Evolutionary conservation across 768 basidiomycete genomes (phyloP), one percentile per base, ranked within the genome.

Genomic region (Tricholoma matsutake): DNA sequence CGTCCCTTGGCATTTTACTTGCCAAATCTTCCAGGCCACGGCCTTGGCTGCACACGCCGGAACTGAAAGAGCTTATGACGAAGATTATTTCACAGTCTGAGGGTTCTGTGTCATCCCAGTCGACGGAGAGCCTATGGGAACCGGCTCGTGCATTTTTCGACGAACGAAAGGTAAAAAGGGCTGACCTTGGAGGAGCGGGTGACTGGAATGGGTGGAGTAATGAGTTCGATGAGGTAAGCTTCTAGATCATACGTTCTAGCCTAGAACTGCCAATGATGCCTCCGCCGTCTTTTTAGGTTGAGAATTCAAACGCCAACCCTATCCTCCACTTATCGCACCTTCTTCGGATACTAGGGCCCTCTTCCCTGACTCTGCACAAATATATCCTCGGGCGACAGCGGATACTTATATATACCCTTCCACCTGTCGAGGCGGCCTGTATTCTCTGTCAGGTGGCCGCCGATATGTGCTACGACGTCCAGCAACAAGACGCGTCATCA

Each of bases 371-470:
- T 0, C 72, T 94, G 2, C 91, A 91, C 75, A 92, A 92, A 67
- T 85, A 92, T 65, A 83, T 91, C 14, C 78, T 94, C 4, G 87
- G 86, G 0, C 82, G 92, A 6, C 84, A 80, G 56, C 79, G 92
- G 14, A 83, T 94, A n/a, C 76, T 94, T 37, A 87, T 94, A 34
- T 91, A 90, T 69, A 91, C 92, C 0, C 76, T 85, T 1, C 91
- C 91, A 0, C 89, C 91, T 0, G 89, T 93, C 11, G 89, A 93
- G 68, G 83, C 85, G 0, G 89, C 92, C 0, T 92, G 89, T 63
- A 81, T 89, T 4, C 78, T 94, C 34, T 89, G 89, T 58, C 87
- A 89, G 55, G 84, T 88, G 5, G 88, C 83, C 37, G 86, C 76
- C 0, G 81, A 82, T 62, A 73, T 82, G 63, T 79, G 78, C 61